phyloP scores from a whole-genome alignment of 805 yeast species.

The Candida xyloterini region DNA sequence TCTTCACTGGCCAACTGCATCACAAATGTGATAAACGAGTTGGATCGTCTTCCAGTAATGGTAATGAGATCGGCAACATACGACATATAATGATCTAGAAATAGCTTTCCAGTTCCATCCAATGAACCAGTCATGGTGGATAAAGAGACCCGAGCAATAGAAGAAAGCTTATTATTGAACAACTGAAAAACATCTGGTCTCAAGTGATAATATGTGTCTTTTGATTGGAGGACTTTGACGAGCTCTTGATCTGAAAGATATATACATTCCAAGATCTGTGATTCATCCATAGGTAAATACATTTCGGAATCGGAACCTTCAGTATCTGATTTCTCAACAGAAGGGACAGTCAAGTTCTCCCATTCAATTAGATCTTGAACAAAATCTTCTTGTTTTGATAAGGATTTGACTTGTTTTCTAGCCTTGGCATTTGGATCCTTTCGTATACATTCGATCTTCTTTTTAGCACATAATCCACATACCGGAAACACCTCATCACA shows the following conservation, averaged over 20 bases:
- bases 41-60: slow-evolving; percentile 45
- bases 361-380: not conserved
- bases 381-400: not conserved
- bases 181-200: slow-evolving; percentile 28
- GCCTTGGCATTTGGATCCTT: slow-evolving; percentile 12
- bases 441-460: slow-evolving; percentile 31
- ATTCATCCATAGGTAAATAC: slow-evolving; percentile 34
- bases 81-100: slow-evolving; percentile 50
- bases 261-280: slow-evolving; percentile 32
- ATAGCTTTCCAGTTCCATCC: slow-evolving; percentile 42
- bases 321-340: not conserved
- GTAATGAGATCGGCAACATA: slow-evolving; percentile 41
- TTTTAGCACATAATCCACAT: slow-evolving; percentile 41
- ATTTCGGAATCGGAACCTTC: slow-evolving; percentile 15
- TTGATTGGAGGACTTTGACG: slow-evolving; percentile 21
- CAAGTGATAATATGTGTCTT: slow-evolving; percentile 21
- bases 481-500: slow-evolving; percentile 48
- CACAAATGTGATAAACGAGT: slow-evolving; percentile 51
- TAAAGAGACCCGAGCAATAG: slow-evolving; percentile 21
- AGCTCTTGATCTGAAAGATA: slow-evolving; percentile 29
- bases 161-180: slow-evolving; percentile 21
- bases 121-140: slow-evolving; percentile 28
- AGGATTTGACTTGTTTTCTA: not conserved
- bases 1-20: slow-evolving; percentile 51
- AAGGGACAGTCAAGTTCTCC: not conserved